Conservation (phyloP, 495 filamentous ascomycete genomes). For the Trichoderma reesei region DNA sequence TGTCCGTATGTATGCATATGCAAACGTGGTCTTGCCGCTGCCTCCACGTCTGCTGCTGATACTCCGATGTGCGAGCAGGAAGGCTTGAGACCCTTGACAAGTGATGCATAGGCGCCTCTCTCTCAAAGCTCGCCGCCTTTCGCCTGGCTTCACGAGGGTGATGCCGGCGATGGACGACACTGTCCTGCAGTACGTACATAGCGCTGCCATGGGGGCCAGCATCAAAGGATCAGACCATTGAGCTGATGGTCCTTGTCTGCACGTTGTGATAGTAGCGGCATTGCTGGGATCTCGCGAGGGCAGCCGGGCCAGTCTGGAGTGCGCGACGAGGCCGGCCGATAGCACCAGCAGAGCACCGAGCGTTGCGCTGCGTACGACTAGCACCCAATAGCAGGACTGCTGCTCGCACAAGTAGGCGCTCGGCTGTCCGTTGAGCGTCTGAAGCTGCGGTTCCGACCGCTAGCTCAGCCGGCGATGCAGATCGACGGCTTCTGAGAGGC, state of each 20-base stretch:
- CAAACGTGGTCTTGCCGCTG: too few relatives aligned
- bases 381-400: background rate
- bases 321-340: background rate
- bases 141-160: background rate
- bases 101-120: background rate
- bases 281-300: background rate
- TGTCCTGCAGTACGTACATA: background rate
- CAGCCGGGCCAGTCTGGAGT: background rate
- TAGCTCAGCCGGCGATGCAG: constrained; percentile 3
- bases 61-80: too few relatives aligned
- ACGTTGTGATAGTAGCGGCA: background rate
- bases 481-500: constrained; percentile 2
- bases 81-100: background rate
- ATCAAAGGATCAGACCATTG: background rate
- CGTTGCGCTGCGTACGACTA: background rate
- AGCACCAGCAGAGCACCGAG: background rate
- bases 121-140: background rate
- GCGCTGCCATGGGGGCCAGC: background rate
- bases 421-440: background rate
- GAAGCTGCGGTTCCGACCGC: constrained; percentile 6
- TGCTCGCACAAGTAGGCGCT: background rate
- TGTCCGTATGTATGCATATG: background rate
- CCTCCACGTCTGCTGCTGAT: too few relatives aligned
- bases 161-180: background rate
- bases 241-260: background rate